Evolutionary conservation across 2,329 filamentous ascomycete species (phyloP).

Genomic region (Xylogone sp.): DNA sequence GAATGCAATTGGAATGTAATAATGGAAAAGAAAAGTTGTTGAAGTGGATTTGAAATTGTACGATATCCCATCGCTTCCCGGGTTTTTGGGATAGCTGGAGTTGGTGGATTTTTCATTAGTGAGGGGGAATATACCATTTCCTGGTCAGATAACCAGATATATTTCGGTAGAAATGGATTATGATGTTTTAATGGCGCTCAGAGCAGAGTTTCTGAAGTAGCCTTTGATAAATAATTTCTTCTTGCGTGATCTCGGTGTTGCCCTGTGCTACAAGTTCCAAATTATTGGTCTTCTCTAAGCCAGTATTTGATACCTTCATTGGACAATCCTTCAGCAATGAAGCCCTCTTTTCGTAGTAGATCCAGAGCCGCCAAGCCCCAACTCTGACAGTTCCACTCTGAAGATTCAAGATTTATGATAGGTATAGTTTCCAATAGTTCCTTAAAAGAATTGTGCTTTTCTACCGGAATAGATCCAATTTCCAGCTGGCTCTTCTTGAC

Average conservation of each 20-base stretch:
- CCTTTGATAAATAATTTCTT: too few species aligned
- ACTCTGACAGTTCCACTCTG: constrained; percentile 6
- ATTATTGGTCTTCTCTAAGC: too few species aligned
- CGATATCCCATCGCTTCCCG: constrained; percentile 6
- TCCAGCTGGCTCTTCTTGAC: constrained; percentile 1
- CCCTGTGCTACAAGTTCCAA: too few species aligned
- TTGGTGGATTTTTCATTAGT: neutral
- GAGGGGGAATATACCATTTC: neutral
- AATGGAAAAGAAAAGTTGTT: neutral
- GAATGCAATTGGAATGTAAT: constrained; percentile 2
- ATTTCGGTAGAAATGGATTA: constrained; percentile 22
- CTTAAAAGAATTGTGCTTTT: constrained; percentile 4
- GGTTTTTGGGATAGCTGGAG: neutral
- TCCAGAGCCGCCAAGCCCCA: constrained; percentile 3
- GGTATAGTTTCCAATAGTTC: too few species aligned
- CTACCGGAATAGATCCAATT: constrained; percentile 1
- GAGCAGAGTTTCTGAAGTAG: constrained; percentile 21
- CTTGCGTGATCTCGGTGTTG: too few species aligned
- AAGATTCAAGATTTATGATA: constrained; percentile 3
- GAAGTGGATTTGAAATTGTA: constrained; percentile 12
- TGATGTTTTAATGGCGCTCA: constrained; percentile 16
- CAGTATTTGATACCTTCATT: too few species aligned
- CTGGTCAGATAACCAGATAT: neutral
- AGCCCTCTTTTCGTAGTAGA: constrained; percentile 1
- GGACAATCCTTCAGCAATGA: neutral